phyloP scores from a whole-genome alignment of 2,329 filamentous ascomycete genomes.

The Clonostachys rosea region DNA sequence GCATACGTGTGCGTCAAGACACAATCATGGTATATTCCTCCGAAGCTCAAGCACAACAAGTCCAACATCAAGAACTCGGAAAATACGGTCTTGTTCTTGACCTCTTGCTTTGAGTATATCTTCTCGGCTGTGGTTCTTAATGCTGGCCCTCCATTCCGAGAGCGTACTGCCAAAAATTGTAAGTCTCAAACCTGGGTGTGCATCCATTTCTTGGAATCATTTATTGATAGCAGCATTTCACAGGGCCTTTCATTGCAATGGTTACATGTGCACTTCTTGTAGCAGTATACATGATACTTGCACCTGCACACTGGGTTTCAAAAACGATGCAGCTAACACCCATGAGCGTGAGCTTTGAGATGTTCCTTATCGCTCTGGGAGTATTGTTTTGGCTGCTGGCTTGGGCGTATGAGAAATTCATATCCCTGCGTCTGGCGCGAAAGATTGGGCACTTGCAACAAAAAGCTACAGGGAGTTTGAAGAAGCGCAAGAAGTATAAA shows the following conservation, averaged over 20 bases:
- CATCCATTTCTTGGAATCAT: not conserved
- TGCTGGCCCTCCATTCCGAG: constrained; percentile 86
- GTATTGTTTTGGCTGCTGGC: constrained; percentile 62
- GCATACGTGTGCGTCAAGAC: constrained; percentile 70
- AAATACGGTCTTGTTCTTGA: constrained; percentile 85
- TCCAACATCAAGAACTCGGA: constrained; percentile 88
- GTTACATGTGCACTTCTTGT: constrained; percentile 64
- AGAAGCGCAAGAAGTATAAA: constrained; percentile 88
- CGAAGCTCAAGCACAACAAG: constrained; percentile 70
- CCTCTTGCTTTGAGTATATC: constrained; percentile 94
- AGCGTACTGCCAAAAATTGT: constrained; percentile 77
- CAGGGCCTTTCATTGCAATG: constrained; percentile 80
- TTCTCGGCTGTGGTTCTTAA: constrained; percentile 84
- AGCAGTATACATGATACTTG: constrained; percentile 75
- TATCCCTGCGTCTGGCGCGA: constrained; percentile 67
- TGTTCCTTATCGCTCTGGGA: constrained; percentile 69
- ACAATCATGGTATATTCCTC: constrained; percentile 85
- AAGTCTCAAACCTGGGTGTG: constrained; percentile 22
- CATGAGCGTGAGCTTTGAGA: constrained; percentile 67
- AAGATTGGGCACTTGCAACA: constrained; percentile 58
- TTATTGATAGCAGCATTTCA: not conserved
- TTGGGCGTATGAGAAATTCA: constrained; percentile 65
- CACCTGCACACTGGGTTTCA: constrained; percentile 64
- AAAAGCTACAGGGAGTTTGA: constrained; percentile 53
- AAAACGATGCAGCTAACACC: constrained; percentile 81